A percentile compares a stretch with the other conserved stretches of the same genome.
phyloP scores from a whole-genome alignment of 345 rosid genomes.

The Bretschneidera sinensis region DNA sequence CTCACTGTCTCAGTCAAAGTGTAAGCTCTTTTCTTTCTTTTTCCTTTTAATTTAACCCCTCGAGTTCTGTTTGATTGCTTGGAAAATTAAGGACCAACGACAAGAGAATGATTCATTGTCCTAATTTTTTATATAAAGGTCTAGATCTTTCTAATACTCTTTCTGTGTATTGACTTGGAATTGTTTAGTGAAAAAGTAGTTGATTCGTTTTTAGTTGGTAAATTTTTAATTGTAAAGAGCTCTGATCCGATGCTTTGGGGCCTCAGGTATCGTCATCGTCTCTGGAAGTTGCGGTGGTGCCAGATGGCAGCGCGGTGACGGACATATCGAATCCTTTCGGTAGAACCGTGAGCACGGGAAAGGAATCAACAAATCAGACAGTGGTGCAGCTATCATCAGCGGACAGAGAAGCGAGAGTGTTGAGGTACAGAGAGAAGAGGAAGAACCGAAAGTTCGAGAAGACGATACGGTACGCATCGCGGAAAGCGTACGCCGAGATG shows the following conservation, averaged over 20 bases:
- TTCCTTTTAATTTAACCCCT: not conserved
- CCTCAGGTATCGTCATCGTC: conserved; percentile 85
- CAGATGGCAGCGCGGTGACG: conserved; percentile 60
- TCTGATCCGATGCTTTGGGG: not conserved
- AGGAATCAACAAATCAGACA: conserved; percentile 41
- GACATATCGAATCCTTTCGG: conserved; percentile 61
- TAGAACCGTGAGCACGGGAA: conserved; percentile 24
- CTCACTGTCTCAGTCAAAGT: conserved; percentile 55
- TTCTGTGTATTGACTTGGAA: too few relatives aligned
- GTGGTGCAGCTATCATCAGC: conserved; percentile 59
- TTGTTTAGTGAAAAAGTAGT: too few relatives aligned
- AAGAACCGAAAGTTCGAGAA: conserved; percentile 96
- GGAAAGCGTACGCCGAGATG: conserved; percentile 92
- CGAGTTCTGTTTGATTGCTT: not conserved
- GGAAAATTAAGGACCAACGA: not conserved
- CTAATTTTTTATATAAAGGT: too few relatives aligned
- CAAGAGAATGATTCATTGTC: not conserved
- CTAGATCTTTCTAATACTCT: too few relatives aligned
- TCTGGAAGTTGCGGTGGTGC: conserved; percentile 85
- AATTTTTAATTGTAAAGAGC: not conserved
- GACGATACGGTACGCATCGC: conserved; percentile 85
- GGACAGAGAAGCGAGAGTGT: conserved; percentile 88
- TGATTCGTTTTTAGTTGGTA: not conserved
- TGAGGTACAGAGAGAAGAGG: conserved; percentile 98
- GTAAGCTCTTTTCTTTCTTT: conserved; percentile 35